Conservation (phyloP, 2,329 filamentous ascomycete genomes). For the Pseudogymnoascus sp. region DNA sequence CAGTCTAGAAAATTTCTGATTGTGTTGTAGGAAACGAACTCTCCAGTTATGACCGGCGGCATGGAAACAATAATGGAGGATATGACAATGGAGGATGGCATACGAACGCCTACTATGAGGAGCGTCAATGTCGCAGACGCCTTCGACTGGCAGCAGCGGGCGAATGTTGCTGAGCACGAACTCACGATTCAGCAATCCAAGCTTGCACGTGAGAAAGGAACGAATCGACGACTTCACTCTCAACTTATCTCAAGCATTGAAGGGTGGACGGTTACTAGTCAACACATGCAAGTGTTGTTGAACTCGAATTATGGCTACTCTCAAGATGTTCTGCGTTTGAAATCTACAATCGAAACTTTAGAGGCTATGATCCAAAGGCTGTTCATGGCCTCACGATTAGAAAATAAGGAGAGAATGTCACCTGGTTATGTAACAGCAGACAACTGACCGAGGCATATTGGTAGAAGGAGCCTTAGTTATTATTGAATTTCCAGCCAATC, state of each 20-base stretch:
- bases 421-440: not conserved
- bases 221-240: conserved; percentile 10
- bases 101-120: no score
- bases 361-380: conserved; percentile 16
- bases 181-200: conserved; percentile 10
- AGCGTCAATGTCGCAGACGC: no score
- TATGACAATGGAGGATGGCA: no score
- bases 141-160: not conserved
- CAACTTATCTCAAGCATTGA: conserved; percentile 11
- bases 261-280: conserved; percentile 9
- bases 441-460: not conserved
- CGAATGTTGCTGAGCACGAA: conserved; percentile 12
- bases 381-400: not conserved
- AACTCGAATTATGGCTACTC: not conserved
- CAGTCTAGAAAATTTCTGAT: no score
- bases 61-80: no score
- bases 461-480: not conserved
- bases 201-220: conserved; percentile 13
- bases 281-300: not conserved
- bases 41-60: no score
- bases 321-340: conserved; percentile 11
- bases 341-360: conserved; percentile 14
- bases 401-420: not conserved
- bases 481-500: not conserved
- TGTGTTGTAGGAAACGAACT: no score